Evolutionary conservation across 2,329 filamentous ascomycete species (phyloP), one percentile per base, ranked within the genome.

Genomic region (Cordyceps cicadae): DNA sequence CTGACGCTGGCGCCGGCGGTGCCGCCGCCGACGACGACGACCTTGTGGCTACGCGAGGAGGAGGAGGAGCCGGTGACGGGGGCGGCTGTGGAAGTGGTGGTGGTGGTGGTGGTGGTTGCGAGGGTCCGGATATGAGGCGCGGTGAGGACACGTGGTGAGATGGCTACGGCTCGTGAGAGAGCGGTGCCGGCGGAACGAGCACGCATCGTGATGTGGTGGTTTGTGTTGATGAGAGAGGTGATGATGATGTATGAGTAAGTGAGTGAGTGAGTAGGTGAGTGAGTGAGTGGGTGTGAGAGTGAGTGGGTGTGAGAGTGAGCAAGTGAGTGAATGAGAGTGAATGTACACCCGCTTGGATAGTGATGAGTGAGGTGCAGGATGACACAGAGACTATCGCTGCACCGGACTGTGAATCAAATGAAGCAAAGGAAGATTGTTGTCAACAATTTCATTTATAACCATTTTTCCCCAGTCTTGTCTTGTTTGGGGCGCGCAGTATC

Each of bases 1-100:
- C 84, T 84, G 67, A 88, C 81, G 1, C 82, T 73, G 17, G 89
- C 72, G 54, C 87, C 87, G 43, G 86, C 87, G 14, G 82, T 77
- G 37, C 87, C 87, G 57, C 81, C 86, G 54, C 87, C 87, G 32
- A 90, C 76, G 2, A 90, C 79, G 14, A 89, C 84, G 17, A 89
- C 77, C 67, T 81, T 85, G 76, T 89, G 87, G 64, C 75, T 49
- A 29, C 34, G 51, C 1, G 54, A 26, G 48, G 45, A n/a, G 24
- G 17, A 17, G 19, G 32, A 26, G 48, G 45, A n/a, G 39, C 24
- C 24, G 19, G 32, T 29, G 54, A 49, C 54, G 29, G 54, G 32
- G 9, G 19, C 3, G 7, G 46, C 12, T 37, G 41, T 24, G n/a
- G n/a, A n/a, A n/a, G n/a, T n/a, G 37, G 46, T 52, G 5, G 46